These are phyloP conservation scores for Funneliformis geosporum DNA, from an alignment of 192 early-diverging fungal genomes.

Conservation along the genomic window DNA sequence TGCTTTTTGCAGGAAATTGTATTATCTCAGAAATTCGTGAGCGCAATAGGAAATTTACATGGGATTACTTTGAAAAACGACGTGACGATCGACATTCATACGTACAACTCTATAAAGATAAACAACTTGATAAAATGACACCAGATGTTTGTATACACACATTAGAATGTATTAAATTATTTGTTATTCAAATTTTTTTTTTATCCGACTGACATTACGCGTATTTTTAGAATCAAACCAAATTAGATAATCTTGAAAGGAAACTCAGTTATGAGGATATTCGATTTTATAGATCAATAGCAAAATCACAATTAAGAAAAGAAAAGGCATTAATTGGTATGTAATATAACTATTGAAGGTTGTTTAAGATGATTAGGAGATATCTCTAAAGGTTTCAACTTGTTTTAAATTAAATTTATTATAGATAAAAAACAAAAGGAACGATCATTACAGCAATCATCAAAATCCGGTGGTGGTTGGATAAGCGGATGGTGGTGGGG, in stretches of 20 bases:
- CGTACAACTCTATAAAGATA: constrained; percentile 71
- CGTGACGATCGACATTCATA: constrained; percentile 79
- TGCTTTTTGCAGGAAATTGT: constrained; percentile 73
- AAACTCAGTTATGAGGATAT: constrained; percentile 89
- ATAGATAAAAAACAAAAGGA: constrained; percentile 16
- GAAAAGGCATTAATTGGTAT: constrained; percentile 67
- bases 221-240: constrained; percentile 52
- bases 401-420: neutral
- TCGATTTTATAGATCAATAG: constrained; percentile 77
- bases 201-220: neutral
- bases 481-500: constrained; percentile 45
- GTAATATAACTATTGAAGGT: constrained; percentile 12
- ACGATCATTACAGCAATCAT: neutral
- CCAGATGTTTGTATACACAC: constrained; percentile 36
- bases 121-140: constrained; percentile 48
- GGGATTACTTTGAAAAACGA: constrained; percentile 79
- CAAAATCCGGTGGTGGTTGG: neutral
- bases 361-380: constrained; percentile 15
- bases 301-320: constrained; percentile 69
- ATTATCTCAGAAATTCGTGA: constrained; percentile 90
- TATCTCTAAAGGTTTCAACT: no score
- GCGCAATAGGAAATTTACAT: constrained; percentile 78
- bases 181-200: neutral
- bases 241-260: constrained; percentile 70
- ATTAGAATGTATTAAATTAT: neutral